A percentile compares a stretch with the other conserved stretches of the same genome.
Conservation (phyloP, 1,284 basidiomycete species). For the Irpex sp. region DNA sequence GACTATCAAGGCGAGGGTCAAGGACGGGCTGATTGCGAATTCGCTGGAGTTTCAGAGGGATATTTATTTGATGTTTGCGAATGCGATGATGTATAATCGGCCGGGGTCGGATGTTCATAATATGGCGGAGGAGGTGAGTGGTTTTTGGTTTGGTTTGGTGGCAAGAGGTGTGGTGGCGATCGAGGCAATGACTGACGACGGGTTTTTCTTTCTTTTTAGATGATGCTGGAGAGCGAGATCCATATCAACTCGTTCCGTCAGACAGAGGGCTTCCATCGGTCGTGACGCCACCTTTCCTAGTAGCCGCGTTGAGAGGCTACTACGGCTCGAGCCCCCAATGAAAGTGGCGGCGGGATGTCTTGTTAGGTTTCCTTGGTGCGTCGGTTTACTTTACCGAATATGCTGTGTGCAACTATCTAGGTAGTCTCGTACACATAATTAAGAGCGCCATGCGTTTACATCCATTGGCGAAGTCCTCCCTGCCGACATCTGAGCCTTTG, state of each 20-base stretch:
- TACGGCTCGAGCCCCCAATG: too few species aligned
- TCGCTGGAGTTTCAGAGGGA: constrained; percentile 88
- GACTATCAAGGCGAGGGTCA: constrained; percentile 79
- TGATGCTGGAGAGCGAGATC: constrained; percentile 81
- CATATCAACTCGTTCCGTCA: constrained; percentile 76
- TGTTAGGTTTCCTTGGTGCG: too few species aligned
- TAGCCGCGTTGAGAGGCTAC: too few species aligned
- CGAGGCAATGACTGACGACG: too few species aligned
- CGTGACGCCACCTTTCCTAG: constrained; percentile 13
- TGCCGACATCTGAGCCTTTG: too few species aligned
- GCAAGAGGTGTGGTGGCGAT: neutral
- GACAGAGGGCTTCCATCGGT: constrained; percentile 59
- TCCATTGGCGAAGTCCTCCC: too few species aligned
- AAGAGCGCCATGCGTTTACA: too few species aligned
- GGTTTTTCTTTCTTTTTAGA: constrained; percentile 38
- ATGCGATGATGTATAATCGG: constrained; percentile 94
- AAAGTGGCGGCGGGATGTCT: too few species aligned
- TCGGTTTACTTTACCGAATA: too few species aligned
- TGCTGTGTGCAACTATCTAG: too few species aligned
- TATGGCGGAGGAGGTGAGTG: constrained; percentile 84
- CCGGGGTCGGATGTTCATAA: constrained; percentile 78
- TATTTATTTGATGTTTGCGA: constrained; percentile 90
- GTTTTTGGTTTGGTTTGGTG: neutral
- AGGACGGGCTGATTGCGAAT: constrained; percentile 76
- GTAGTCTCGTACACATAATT: too few species aligned